Base-by-base conservation (phyloP, 768 basidiomycete species). In the Leccinum arenicola region DNA sequence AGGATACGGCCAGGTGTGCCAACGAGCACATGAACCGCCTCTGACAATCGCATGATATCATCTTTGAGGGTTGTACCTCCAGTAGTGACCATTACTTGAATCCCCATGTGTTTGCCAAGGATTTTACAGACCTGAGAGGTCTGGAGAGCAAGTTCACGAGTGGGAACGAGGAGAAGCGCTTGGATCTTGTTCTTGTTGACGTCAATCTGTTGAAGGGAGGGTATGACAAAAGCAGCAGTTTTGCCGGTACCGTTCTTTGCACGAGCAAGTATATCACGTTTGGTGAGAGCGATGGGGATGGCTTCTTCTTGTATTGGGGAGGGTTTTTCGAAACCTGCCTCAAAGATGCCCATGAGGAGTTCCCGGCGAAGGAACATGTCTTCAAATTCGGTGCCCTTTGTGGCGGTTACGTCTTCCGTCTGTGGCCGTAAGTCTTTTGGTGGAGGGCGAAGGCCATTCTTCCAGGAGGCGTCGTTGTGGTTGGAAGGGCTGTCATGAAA, bases 291-390 rank as follows among this genome's bases (percentile, higher is more conserved):
- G 67, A 93, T 86, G 56, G 96, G 96, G 68, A 98, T 98, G 55
- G 96, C 92, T 79, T 97, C 93, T 84, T 99, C 96, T 81, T 99
- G 96, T 76, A 99, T 98, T 62, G 96, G 96, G 25, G 93, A 96
- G 47, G 96, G 96, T 66, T 82, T 87, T 77, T 98, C 96, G 73
- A 95, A 96, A 58, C 96, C 96, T 65, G 95, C 97, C 77, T 98
- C 95, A 68, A 95, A 99, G 74, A 98, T 97, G 69, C 96, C 96
- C 96, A 99, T 98, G 73, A 99, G 86, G 61, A 99, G 87, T 77
- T 98, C 96, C 65, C 96, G 86, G 57, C 89, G 85, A 70, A 96
- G 82, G 74, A 78, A 84, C 87, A 95, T 91, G 71, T 95, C 93
- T 77, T 99, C 97, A 64, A 97, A 99, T 72, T 98, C 95, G 67